Conservation (phyloP, 75 land plant genomes). For the Chamaecyparis obtusa region DNA sequence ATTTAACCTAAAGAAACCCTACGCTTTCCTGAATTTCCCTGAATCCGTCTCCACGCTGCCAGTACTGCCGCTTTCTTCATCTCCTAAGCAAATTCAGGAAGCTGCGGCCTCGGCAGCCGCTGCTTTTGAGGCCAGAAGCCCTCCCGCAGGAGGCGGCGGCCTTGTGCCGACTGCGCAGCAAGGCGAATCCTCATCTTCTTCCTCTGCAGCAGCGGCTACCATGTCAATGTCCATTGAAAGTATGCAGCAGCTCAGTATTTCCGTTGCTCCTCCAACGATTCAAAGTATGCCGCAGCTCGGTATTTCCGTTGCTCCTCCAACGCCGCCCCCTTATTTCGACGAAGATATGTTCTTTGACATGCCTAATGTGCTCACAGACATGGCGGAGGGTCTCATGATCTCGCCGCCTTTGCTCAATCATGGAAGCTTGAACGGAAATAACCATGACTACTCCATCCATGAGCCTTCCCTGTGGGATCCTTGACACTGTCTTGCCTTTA, state of each 20-base stretch:
- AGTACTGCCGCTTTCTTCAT: not conserved
- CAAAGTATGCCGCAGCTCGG: not conserved
- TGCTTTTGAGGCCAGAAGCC: not conserved
- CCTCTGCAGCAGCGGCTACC: not conserved
- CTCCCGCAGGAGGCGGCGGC: not conserved
- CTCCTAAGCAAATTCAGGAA: constrained; percentile 26
- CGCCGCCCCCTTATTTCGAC: not conserved
- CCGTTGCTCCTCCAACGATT: not conserved
- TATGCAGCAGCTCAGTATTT: not conserved
- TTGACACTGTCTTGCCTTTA: not conserved
- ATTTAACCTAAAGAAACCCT: constrained; percentile 18
- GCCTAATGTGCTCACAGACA: not conserved
- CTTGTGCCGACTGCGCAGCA: not conserved
- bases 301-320: not conserved
- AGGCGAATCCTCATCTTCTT: not conserved
- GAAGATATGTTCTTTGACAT: not conserved
- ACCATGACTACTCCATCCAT: not conserved
- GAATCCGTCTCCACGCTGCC: constrained; percentile 10
- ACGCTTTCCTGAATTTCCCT: constrained; percentile 34
- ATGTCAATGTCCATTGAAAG: not conserved
- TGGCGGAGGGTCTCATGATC: not conserved
- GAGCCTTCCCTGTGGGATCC: not conserved
- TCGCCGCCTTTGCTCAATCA: not conserved
- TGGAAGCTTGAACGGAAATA: not conserved
- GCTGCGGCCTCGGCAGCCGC: constrained; percentile 25